phyloP scores from a whole-genome alignment of 768 basidiomycete species.

The Saitozyma podzolica region DNA sequence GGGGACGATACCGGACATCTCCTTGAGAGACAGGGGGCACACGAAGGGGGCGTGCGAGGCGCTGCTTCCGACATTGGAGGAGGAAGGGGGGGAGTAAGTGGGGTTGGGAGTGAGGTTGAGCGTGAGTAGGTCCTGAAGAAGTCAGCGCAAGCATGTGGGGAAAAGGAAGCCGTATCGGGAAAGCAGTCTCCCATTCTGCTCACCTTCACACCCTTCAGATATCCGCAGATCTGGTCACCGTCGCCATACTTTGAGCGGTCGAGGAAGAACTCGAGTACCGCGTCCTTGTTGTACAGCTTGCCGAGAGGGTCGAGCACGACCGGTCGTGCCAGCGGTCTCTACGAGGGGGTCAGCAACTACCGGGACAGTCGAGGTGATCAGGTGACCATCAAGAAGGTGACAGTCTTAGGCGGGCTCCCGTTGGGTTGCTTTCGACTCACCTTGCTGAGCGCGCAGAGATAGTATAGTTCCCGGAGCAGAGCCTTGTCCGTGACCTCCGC shows the following conservation, averaged over 20 bases:
- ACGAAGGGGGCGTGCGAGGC: slow-evolving; percentile 70
- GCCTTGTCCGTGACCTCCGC: slow-evolving; percentile 89
- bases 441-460: slow-evolving; percentile 94
- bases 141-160: neutral
- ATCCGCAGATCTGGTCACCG: slow-evolving; percentile 86
- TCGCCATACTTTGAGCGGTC: slow-evolving; percentile 84
- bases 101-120: slow-evolving; percentile 78
- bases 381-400: slow-evolving; percentile 1
- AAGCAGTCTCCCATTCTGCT: slow-evolving; percentile 31
- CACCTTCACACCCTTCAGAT: slow-evolving; percentile 87
- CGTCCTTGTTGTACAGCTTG: slow-evolving; percentile 94
- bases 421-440: slow-evolving; percentile 54
- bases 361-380: neutral
- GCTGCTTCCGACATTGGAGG: slow-evolving; percentile 36
- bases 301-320: slow-evolving; percentile 89
- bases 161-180: neutral
- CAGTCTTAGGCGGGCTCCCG: neutral
- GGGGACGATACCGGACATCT: slow-evolving; percentile 87
- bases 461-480: slow-evolving; percentile 81
- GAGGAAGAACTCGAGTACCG: slow-evolving; percentile 84
- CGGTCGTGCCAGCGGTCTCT: slow-evolving; percentile 84
- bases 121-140: slow-evolving; percentile 74
- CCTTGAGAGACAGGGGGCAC: slow-evolving; percentile 87
- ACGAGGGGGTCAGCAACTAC: slow-evolving; percentile 8
- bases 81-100: slow-evolving; percentile 54